Percentiles rank a stretch among this genome's conserved stretches.
Conservation (phyloP, 148 eudicot species). For the Camellia sinensis region DNA sequence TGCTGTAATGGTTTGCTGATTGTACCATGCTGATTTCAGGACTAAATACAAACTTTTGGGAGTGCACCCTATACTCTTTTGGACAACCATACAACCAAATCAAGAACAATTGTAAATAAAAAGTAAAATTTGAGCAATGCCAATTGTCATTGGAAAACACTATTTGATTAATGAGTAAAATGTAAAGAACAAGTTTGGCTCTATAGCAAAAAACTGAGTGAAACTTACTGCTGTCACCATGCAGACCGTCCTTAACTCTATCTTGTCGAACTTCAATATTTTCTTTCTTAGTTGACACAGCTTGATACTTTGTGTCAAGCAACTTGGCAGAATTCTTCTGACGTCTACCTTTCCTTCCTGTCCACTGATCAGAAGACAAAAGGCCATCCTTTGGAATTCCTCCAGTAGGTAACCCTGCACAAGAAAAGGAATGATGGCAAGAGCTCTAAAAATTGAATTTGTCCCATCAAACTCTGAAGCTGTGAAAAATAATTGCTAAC, state of each 20-base stretch:
- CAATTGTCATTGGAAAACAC: background rate
- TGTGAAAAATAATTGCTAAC: conserved; percentile 12
- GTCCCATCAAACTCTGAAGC: background rate
- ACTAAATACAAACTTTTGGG: background rate
- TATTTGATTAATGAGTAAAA: background rate
- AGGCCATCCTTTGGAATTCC: conserved; percentile 37
- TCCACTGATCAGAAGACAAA: conserved; percentile 40
- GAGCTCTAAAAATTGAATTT: background rate
- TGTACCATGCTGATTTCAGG: background rate
- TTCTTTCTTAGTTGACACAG: conserved; percentile 44
- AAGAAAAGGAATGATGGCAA: conserved; percentile 6
- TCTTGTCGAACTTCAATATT: conserved; percentile 35
- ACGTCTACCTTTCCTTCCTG: conserved; percentile 66
- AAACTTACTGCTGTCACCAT: conserved; percentile 31
- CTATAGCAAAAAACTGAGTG: background rate
- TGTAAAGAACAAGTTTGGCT: background rate
- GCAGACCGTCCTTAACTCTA: conserved; percentile 26
- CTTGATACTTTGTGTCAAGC: conserved; percentile 38
- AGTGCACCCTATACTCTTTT: background rate
- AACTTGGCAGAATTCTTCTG: conserved; percentile 48
- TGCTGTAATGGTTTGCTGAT: background rate
- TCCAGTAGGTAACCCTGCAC: conserved; percentile 46
- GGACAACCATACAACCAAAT: background rate
- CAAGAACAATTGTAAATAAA: background rate
- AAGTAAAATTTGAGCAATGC: background rate